Evolutionary conservation across 768 basidiomycete genomes (phyloP), one percentile per base, ranked within the genome.

Genomic region (Phlegmacium glaucopus): DNA sequence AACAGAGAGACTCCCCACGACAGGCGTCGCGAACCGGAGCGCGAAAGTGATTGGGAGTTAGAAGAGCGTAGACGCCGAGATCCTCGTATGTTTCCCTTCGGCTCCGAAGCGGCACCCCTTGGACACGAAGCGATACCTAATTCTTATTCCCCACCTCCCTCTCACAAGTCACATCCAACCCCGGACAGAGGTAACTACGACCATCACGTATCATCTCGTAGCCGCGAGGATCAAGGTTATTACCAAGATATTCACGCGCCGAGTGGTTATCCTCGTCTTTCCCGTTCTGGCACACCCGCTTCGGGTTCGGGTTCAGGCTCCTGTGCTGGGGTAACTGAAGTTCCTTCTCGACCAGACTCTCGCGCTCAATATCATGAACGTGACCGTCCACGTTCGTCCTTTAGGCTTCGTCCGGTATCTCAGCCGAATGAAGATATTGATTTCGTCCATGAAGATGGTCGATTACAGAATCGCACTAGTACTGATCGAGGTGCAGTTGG

Each of bases 271-370:
- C 59, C 63, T 30, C 54, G 62, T 18, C 66, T 65, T 38, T 79
- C 80, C 51, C 80, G 80, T 55, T 81, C 82, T 53, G 80, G 71
- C 39, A 78, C 81, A 1, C 79, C 80, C 28, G 76, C 75, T 36
- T 82, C 81, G 25, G 77, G 69, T n/a, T 77, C 78, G 10, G 77
- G 72, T 13, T 72, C 72, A 12, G 69, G 63, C n/a, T 72, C 70
- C 44, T 70, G 67, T 17, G 59, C 52, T 17, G 63, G 57, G 10
- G 39, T 28, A 30, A 56, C 53, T 42, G 80, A 80, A 42, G 69
- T 58, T 16, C 72, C 73, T 46, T 74, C 78, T 32, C 73, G 79
- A 36, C 74, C 78, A 15, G 80, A 81, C 55, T 75, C 74, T 44
- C 72, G 78, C 44, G 52, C 65, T 35, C 77, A 76, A 36, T 73